Evolutionary conservation across 1,284 basidiomycete genomes (phyloP), one percentile per base, ranked within the genome.

Genomic region (Grifola frondosa): DNA sequence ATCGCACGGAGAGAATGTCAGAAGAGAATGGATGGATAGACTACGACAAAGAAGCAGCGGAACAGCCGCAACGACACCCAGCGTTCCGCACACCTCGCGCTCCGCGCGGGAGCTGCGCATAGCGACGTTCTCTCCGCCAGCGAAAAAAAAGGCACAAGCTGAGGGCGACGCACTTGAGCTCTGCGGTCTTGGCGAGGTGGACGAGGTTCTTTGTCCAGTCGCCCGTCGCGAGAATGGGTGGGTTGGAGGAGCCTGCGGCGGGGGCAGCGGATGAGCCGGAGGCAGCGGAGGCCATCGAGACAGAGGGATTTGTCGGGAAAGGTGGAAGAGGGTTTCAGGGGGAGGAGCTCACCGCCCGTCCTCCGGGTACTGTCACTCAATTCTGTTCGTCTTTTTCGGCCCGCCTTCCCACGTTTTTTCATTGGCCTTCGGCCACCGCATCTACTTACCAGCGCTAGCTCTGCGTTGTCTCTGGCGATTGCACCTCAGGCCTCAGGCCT

Each of bases 181-280:
- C 87, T 13, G 88, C 87, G 1, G 84, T 88, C 69, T 84, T 88
- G 4, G 87, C 87, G 16, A 89, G 73, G 48, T 88, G 84, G 35
- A 90, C 82, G 33, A 90, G 74, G 64, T 88, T 84, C 57, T 84
- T 85, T 24, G 85, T 88, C 87, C 87, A 90, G 63, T 90, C 85
- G 6, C 86, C 86, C 15, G 79, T 80, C 5, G 86, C 84, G 37
- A 88, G 70, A 39, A 88, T 65, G 12, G 82, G 81, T 9, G 40
- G 47, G 50, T 53, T 69, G 65, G 12, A 26, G 30, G 29, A 30
- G 34, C 50, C 15, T 21, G 45, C 22, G 30, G 42, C 37, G 22
- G 49, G 29, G 12, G 56, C 42, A 24, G 54, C 16, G 41, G 53
- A 39, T 28, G 51, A 48, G 33, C 54, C 47, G 29, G 53, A 44